These are phyloP conservation scores for Kentomonas sorsogonicus DNA, from an alignment of 208 protist genomes.

Conservation along the genomic window DNA sequence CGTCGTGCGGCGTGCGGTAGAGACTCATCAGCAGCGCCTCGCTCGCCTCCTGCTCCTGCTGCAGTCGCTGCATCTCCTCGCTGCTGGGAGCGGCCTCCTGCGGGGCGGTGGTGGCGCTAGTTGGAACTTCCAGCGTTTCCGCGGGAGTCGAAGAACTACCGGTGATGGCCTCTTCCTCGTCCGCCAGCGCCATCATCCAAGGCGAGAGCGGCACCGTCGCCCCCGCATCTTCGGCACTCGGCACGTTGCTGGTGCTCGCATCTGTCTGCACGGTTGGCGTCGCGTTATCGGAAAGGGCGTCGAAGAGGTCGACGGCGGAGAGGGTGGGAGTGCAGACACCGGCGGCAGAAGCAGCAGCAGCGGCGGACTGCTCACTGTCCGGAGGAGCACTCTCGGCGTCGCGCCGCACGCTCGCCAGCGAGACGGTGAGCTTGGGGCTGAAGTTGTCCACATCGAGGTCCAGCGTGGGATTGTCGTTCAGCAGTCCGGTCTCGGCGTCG, in stretches of 20 bases:
- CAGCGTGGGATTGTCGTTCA: slow-evolving; percentile 66
- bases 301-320: too few species aligned
- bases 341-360: too few species aligned
- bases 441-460: slow-evolving; percentile 25
- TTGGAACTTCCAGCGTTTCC: background rate
- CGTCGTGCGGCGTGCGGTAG: slow-evolving; percentile 65
- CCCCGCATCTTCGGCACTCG: background rate
- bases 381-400: background rate
- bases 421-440: slow-evolving; percentile 23
- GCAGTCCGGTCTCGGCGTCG: slow-evolving; percentile 30
- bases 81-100: too few species aligned
- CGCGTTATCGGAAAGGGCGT: too few species aligned
- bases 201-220: slow-evolving; percentile 15
- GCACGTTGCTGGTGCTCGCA: too few species aligned
- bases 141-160: background rate
- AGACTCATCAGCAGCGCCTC: slow-evolving; percentile 43
- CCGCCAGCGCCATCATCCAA: slow-evolving; percentile 46
- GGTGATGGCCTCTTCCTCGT: slow-evolving; percentile 15
- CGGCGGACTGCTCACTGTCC: too few species aligned
- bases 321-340: too few species aligned
- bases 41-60: slow-evolving; percentile 9
- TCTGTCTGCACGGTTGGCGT: too few species aligned
- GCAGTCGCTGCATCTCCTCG: background rate
- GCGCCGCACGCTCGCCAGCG: background rate
- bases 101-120: background rate